Evolutionary conservation across 306 rosid genomes (phyloP).

Genomic region (Arachis hypogaea): DNA sequence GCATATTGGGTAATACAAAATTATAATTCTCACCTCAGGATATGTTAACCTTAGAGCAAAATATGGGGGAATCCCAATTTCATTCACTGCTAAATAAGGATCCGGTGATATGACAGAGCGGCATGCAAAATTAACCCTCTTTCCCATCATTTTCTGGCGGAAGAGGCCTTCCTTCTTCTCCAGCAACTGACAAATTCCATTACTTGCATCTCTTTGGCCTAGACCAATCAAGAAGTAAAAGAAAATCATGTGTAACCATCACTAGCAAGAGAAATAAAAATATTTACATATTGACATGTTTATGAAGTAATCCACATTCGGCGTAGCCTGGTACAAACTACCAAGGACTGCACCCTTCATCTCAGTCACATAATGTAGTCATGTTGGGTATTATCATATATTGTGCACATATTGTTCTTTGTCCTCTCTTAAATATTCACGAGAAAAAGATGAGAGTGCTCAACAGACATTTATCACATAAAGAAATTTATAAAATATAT

Average conservation of each 20-base stretch:
- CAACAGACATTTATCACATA: neutral
- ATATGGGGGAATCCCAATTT: conserved; percentile 95
- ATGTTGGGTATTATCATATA: conserved; percentile 1
- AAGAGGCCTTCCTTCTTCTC: conserved; percentile 97
- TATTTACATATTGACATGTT: neutral
- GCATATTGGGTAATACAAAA: conserved; percentile 13
- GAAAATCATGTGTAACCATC: conserved; percentile 12
- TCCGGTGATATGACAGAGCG: conserved; percentile 99
- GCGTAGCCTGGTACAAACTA: neutral
- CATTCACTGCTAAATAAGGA: conserved; percentile 97
- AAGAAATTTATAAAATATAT: neutral
- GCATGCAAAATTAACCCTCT: conserved; percentile 95
- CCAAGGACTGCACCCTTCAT: conserved; percentile 8
- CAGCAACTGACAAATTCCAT: conserved; percentile 88
- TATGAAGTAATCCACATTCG: conserved; percentile 7
- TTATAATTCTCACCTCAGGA: conserved; percentile 76
- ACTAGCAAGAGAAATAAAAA: conserved; percentile 31
- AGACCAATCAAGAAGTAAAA: conserved; percentile 45
- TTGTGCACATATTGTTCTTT: conserved; percentile 9
- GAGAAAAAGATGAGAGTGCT: neutral
- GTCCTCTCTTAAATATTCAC: neutral
- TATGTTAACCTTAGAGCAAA: conserved; percentile 83
- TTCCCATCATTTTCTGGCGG: conserved; percentile 99
- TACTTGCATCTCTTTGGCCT: conserved; percentile 55
- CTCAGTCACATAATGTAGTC: neutral